phyloP scores from a whole-genome alignment of 495 filamentous ascomycete species.

The Penicillium egyptiacum region DNA sequence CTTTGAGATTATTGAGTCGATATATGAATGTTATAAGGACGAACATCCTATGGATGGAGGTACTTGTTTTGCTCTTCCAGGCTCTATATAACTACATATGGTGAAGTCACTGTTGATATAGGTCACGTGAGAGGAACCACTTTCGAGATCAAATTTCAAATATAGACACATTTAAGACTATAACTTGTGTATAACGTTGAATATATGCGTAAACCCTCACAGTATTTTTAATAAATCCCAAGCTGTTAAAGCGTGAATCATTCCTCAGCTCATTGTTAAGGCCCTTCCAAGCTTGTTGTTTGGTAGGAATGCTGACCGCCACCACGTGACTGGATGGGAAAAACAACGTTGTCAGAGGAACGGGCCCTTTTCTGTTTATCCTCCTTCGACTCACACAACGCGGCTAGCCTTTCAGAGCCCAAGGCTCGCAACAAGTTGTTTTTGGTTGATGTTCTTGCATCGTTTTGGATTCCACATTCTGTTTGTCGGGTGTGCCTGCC shows the following conservation, averaged over 20 bases:
- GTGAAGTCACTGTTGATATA: background rate
- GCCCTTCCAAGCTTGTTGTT: constrained; percentile 16
- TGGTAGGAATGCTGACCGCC: constrained; percentile 23
- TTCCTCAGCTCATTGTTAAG: constrained; percentile 1
- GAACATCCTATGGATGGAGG: no score
- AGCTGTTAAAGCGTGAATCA: background rate
- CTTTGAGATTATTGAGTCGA: no score
- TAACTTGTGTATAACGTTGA: background rate
- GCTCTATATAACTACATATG: background rate
- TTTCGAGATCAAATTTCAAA: background rate
- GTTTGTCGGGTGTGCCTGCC: constrained; percentile 15
- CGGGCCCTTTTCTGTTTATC: constrained; percentile 33
- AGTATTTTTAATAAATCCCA: background rate
- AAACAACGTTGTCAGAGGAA: constrained; percentile 40
- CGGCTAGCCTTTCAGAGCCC: constrained; percentile 17
- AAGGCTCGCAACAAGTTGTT: constrained; percentile 13
- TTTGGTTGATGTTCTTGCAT: constrained; percentile 2
- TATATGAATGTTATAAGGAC: no score
- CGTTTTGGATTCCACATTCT: constrained; percentile 17
- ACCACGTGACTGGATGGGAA: constrained; percentile 23
- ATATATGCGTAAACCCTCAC: background rate
- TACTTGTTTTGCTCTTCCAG: background rate
- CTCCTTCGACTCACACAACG: constrained; percentile 29
- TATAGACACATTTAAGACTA: background rate
- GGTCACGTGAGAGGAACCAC: background rate